Percentiles rank a stretch among this genome's conserved stretches.
Conservation (phyloP, 176 grass and related monocot species). For the Carex littledalei region DNA sequence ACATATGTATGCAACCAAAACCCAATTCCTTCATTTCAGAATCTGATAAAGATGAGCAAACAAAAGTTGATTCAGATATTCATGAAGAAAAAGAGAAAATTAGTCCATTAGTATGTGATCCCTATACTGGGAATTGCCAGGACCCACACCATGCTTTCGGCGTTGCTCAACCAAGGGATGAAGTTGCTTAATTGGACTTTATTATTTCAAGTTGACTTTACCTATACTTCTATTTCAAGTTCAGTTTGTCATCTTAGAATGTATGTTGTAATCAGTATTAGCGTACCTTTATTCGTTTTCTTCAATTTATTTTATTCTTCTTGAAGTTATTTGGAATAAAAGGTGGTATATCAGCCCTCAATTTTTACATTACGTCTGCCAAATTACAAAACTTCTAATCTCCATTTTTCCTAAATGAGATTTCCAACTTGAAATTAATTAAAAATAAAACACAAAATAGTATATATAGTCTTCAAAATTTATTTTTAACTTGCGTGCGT, state of each 20-base stretch:
- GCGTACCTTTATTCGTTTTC: too few relatives aligned
- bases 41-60: not conserved
- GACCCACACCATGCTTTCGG: not conserved
- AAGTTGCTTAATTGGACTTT: not conserved
- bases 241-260: not conserved
- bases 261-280: too few relatives aligned
- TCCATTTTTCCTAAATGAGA: too few relatives aligned
- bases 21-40: not conserved
- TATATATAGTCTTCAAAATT: too few relatives aligned
- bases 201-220: not conserved
- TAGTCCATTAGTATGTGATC: not conserved
- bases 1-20: not conserved
- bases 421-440: too few relatives aligned
- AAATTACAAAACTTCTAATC: too few relatives aligned
- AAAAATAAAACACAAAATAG: too few relatives aligned
- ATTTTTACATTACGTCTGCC: too few relatives aligned
- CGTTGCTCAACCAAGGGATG: not conserved
- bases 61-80: not conserved
- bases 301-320: too few relatives aligned
- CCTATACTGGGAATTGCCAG: not conserved
- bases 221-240: not conserved
- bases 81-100: not conserved
- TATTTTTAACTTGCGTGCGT: too few relatives aligned
- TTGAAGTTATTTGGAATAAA: too few relatives aligned
- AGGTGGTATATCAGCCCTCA: too few relatives aligned